Evolutionary conservation across 441 rosid genomes (phyloP).

Genomic region (Isatis lusitanica): DNA sequence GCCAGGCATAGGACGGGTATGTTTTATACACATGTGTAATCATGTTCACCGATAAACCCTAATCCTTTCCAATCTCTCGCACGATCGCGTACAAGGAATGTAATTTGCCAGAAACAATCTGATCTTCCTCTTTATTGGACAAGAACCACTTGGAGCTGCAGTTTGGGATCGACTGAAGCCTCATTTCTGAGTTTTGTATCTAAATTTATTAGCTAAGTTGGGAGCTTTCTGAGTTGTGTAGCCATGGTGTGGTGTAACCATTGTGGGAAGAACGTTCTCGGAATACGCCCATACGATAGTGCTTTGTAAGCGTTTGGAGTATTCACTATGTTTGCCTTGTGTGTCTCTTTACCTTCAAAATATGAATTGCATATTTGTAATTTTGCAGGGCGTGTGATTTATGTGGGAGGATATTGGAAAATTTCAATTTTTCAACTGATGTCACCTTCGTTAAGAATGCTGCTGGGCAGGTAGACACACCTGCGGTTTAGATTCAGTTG

Average conservation of each 20-base stretch:
- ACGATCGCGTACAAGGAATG: background rate
- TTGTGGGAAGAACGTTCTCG: slow-evolving; percentile 29
- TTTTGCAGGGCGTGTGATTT: slow-evolving; percentile 50
- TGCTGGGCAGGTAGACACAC: slow-evolving; percentile 54
- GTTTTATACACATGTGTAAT: background rate
- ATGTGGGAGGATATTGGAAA: slow-evolving; percentile 64
- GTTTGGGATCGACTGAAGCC: slow-evolving; percentile 8
- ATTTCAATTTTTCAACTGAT: slow-evolving; percentile 52
- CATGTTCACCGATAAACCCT: slow-evolving; percentile 14
- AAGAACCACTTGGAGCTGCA: background rate
- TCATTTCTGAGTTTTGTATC: background rate
- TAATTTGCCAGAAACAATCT: background rate
- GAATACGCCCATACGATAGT: slow-evolving; percentile 35
- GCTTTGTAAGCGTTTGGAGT: slow-evolving; percentile 30
- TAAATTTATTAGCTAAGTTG: background rate
- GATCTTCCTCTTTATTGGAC: background rate
- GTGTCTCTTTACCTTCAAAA: background rate
- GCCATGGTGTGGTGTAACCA: slow-evolving; percentile 40
- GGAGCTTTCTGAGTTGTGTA: slow-evolving; percentile 8
- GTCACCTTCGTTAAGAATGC: slow-evolving; percentile 62
- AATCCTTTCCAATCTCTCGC: background rate
- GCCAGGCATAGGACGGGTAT: background rate
- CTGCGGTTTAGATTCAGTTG: background rate
- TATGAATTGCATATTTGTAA: background rate
- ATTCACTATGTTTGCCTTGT: background rate